Evolutionary conservation across 345 rosid genomes (phyloP), one percentile per base, ranked within the genome.

Genomic region (Pistacia integerrima): DNA sequence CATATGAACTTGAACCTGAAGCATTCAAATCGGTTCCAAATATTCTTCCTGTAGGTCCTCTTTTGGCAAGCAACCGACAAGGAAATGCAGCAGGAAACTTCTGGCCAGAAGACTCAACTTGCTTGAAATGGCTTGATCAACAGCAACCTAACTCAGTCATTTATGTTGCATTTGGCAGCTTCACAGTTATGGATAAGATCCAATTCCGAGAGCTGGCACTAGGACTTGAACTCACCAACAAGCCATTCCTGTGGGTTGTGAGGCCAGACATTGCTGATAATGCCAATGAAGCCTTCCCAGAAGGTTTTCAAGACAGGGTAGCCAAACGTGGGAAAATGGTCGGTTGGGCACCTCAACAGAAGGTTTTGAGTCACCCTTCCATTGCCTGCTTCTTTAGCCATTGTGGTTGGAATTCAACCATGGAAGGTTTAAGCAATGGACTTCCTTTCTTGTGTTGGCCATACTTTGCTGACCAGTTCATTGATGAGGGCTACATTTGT

Each of bases 401-500:
- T 54, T 87, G 90, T 25, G 92, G 92, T 33, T 90, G 92, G 94
- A 88, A 87, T 69, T 88, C 94, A 20, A 79, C 85, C 48, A 38
- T 92, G 65, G 94, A 92, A 77, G 89, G 87, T 18, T 77, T 80
- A 2, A 66, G 85, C 65, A 83, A 76, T 14, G 91, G 91, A 3
- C 62, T 86, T 20, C 92, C 93, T 7, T 78, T 92, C 82, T 48
- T 90, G 36, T 85, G 93, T 54, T 77, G 87, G 72, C 94, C 92
- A 35, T 80, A 74, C 73, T 87, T 85, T 52, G 82, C 80, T 6
- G 93, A 87, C 64, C 90, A 84, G 35, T 88, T 80, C 63, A 76
- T 56, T 55, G 85, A 81, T 62, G 70, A 67, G 76, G 60, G 72
- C 6, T 90, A 81, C 68, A 84, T 83, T 61, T 88, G 87, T 54